Evolutionary conservation across 768 basidiomycete species (phyloP).

Genomic region (Suillus fuscotomentosus): DNA sequence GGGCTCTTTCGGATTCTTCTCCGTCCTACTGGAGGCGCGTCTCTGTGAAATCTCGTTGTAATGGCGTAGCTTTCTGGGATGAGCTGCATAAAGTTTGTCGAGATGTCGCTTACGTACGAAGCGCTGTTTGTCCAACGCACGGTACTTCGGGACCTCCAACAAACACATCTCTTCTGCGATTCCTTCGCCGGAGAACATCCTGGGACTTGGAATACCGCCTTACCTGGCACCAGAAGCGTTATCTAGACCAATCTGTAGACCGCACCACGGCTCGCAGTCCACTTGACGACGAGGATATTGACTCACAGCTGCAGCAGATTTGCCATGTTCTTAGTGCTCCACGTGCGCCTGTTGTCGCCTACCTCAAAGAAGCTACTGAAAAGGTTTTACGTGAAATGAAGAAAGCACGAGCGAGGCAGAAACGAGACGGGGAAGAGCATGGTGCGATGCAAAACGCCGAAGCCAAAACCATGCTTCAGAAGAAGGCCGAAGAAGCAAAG

Average conservation of each 20-base stretch:
- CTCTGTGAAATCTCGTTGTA: conserved; percentile 35
- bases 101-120: conserved; percentile 30
- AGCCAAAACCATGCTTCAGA: conserved; percentile 51
- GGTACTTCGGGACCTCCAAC: conserved; percentile 24
- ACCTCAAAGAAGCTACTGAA: conserved; percentile 39
- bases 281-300: conserved; percentile 45
- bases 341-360: conserved; percentile 41
- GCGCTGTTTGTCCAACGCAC: conserved; percentile 17
- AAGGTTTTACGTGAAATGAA: conserved; percentile 43
- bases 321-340: conserved; percentile 60
- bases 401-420: conserved; percentile 37
- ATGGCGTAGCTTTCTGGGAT: conserved; percentile 56
- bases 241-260: conserved; percentile 53
- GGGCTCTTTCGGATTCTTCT: conserved; percentile 49
- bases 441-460: conserved; percentile 38
- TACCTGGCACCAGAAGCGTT: conserved; percentile 67
- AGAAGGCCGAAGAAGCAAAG: conserved; percentile 64
- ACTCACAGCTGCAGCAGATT: conserved; percentile 42
- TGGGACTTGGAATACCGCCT: conserved; percentile 65
- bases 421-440: conserved; percentile 27
- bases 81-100: conserved; percentile 49
- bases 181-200: conserved; percentile 55
- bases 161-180: conserved; percentile 37
- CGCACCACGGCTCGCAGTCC: conserved; percentile 42
- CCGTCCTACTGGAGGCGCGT: conserved; percentile 57